Percentiles rank a stretch among this genome's conserved stretches.
Conservation (phyloP, 1,284 basidiomycete species). For the Cryptococcus neoformans region DNA sequence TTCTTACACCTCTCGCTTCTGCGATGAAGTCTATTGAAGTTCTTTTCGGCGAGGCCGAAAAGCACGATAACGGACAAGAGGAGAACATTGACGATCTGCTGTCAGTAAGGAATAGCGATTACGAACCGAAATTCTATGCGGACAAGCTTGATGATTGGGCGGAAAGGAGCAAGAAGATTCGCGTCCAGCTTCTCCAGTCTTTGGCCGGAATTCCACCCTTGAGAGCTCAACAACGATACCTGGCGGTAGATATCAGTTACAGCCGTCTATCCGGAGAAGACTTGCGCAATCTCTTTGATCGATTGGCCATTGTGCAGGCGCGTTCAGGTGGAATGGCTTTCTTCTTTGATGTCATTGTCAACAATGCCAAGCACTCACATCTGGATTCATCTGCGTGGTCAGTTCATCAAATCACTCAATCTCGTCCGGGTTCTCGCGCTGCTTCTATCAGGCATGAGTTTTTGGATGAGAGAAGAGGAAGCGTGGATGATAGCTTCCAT, state of each 20-base stretch:
- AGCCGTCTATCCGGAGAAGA: conserved; percentile 41
- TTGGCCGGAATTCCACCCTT: conserved; percentile 39
- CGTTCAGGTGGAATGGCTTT: conserved; percentile 44
- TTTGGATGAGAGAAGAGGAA: conserved; percentile 6
- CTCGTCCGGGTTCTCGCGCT: conserved; percentile 22
- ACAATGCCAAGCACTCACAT: conserved; percentile 39
- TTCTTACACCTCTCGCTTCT: conserved; percentile 30
- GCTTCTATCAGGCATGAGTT: conserved; percentile 22
- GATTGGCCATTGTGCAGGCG: conserved; percentile 36
- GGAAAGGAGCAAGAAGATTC: conserved; percentile 27
- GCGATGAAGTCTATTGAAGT: conserved; percentile 31
- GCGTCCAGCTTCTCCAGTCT: conserved; percentile 29
- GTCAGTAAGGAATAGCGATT: background rate
- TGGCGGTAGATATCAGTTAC: conserved; percentile 43
- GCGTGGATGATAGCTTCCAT: conserved; percentile 3
- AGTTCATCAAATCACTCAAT: conserved; percentile 20
- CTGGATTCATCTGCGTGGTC: conserved; percentile 44
- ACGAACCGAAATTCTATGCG: conserved; percentile 2
- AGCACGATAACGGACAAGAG: conserved; percentile 1
- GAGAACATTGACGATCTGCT: background rate
- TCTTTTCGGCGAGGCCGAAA: conserved; percentile 25
- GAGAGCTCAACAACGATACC: conserved; percentile 40
- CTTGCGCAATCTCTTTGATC: conserved; percentile 35
- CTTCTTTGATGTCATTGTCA: conserved; percentile 48
- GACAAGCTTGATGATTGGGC: conserved; percentile 34